Percentiles rank a stretch among this genome's conserved stretches.
Evolutionary conservation across 192 early-diverging fungal species (phyloP).

Genomic region (Podila epicladia): DNA sequence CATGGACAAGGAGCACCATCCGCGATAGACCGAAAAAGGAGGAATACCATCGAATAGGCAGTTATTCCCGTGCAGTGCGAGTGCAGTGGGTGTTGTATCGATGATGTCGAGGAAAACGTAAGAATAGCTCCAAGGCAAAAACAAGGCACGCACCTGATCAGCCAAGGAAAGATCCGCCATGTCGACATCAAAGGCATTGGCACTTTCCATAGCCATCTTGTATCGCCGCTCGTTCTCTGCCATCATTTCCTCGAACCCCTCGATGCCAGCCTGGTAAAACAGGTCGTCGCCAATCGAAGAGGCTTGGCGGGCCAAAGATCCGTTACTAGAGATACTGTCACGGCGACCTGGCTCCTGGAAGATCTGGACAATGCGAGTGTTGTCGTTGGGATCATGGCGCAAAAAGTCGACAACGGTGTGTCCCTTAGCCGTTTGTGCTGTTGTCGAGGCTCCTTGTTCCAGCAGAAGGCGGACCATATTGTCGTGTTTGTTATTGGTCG

Average conservation of each 20-base stretch:
- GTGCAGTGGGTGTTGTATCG: too few relatives aligned
- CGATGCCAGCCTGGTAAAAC: slow-evolving; percentile 46
- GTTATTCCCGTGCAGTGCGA: too few relatives aligned
- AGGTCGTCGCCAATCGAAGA: slow-evolving; percentile 46
- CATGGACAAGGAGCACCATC: not conserved
- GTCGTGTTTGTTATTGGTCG: slow-evolving; percentile 82
- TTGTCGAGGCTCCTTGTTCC: slow-evolving; percentile 79
- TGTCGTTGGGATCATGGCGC: slow-evolving; percentile 59
- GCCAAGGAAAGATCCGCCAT: slow-evolving; percentile 53
- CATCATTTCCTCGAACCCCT: slow-evolving; percentile 54
- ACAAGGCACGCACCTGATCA: slow-evolving; percentile 42
- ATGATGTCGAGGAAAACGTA: too few relatives aligned
- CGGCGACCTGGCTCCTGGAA: slow-evolving; percentile 53
- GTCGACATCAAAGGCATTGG: slow-evolving; percentile 56
- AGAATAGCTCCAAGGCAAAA: too few relatives aligned
- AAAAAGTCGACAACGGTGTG: slow-evolving; percentile 81
- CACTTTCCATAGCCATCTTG: slow-evolving; percentile 56
- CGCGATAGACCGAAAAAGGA: too few relatives aligned
- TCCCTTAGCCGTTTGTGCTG: slow-evolving; percentile 73
- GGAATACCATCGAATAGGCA: too few relatives aligned
- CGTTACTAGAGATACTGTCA: slow-evolving; percentile 53
- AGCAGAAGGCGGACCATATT: slow-evolving; percentile 78
- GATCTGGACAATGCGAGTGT: slow-evolving; percentile 61
- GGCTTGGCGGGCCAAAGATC: slow-evolving; percentile 29
- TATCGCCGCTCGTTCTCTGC: slow-evolving; percentile 54